Percentiles rank a stretch among this genome's conserved stretches.
Conservation (phyloP, 352 stramenopile species). For the Phytopythium litorale region DNA sequence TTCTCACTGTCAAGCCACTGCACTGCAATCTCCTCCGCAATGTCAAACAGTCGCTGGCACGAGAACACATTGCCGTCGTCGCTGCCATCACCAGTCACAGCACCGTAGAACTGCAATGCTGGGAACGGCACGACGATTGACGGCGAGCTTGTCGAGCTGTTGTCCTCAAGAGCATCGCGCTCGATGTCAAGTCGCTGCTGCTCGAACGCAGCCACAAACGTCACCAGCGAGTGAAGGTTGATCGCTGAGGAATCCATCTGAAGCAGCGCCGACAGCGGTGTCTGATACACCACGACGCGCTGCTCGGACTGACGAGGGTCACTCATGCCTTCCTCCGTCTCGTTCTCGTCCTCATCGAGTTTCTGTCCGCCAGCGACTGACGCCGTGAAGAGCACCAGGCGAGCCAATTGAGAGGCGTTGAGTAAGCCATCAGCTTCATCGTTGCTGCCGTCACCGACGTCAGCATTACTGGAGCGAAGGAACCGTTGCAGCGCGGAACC, state of each 20-base stretch:
- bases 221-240: neutral
- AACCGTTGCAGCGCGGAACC: neutral
- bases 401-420: slow-evolving; percentile 30
- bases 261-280: neutral
- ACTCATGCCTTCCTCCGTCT: neutral
- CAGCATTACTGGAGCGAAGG: neutral
- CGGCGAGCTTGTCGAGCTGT: neutral
- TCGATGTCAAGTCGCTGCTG: slow-evolving; percentile 6
- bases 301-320: neutral
- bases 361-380: neutral
- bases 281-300: neutral
- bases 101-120: slow-evolving; percentile 10
- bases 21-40: neutral
- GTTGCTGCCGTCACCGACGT: slow-evolving; percentile 7
- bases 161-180: neutral
- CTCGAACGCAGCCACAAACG: slow-evolving; percentile 7
- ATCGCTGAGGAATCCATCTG: neutral
- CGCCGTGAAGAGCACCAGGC: slow-evolving; percentile 41
- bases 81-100: neutral
- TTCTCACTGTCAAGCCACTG: slow-evolving; percentile 8
- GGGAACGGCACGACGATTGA: neutral
- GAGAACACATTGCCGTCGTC: slow-evolving; percentile 8
- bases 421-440: slow-evolving; percentile 7
- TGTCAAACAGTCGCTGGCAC: slow-evolving; percentile 19
- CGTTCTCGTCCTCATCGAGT: no score